Evolutionary conservation across 371 early-diverging fungal genomes (phyloP).

Genomic region (Mucor plumbeus): DNA sequence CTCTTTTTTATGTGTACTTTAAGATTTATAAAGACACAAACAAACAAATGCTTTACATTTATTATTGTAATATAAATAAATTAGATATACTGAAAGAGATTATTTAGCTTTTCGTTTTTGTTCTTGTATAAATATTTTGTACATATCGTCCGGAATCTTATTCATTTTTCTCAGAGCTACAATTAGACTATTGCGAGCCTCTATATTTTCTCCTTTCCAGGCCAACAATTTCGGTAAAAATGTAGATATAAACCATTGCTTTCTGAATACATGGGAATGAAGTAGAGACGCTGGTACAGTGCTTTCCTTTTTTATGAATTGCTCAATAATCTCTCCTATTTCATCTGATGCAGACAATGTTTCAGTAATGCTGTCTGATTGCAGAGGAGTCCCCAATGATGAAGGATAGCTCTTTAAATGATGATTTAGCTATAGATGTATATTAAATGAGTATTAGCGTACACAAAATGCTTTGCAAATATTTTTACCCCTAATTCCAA

Average conservation of each 20-base stretch:
- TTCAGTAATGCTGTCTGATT: background rate
- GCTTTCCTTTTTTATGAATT: constrained; percentile 7
- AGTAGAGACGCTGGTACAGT: constrained; percentile 19
- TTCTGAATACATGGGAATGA: constrained; percentile 25
- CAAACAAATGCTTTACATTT: too few relatives aligned
- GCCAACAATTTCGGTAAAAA: constrained; percentile 29
- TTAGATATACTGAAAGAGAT: too few relatives aligned
- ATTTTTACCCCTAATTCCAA: constrained; percentile 33
- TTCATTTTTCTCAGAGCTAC: constrained; percentile 19
- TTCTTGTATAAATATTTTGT: constrained; percentile 1
- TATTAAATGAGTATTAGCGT: background rate
- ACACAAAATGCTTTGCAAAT: background rate
- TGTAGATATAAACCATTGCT: constrained; percentile 28
- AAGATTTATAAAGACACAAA: too few relatives aligned
- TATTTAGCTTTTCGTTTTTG: background rate
- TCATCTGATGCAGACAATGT: background rate
- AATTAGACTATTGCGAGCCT: constrained; percentile 18
- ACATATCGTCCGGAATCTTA: constrained; percentile 26
- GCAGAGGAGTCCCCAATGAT: constrained; percentile 9
- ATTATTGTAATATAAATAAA: too few relatives aligned
- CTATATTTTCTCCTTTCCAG: constrained; percentile 10
- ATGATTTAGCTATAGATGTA: constrained; percentile 17
- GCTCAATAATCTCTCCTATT: background rate
- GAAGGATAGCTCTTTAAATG: constrained; percentile 20
- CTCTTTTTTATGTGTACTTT: too few relatives aligned